These are phyloP conservation scores for Psilocybe mexicana DNA, from an alignment of 1,284 basidiomycete species.

Conservation along the genomic window DNA sequence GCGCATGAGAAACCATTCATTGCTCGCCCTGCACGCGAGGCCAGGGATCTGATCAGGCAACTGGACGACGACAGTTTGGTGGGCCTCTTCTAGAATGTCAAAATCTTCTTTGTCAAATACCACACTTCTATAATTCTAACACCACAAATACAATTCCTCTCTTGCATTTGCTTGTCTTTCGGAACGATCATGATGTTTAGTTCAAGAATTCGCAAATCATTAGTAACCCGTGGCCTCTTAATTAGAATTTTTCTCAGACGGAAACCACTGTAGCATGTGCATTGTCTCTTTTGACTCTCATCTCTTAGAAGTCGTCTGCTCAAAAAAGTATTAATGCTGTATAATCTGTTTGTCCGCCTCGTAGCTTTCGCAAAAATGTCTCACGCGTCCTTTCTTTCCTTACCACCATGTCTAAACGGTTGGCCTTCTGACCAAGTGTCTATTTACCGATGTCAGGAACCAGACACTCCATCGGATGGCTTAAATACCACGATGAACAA, in stretches of 20 bases:
- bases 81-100: slow-evolving; percentile 31
- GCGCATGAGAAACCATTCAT: slow-evolving; percentile 75
- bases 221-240: no score
- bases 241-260: not conserved
- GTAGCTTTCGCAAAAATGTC: not conserved
- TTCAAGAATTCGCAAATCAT: not conserved
- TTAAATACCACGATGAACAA: slow-evolving; percentile 3
- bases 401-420: not conserved
- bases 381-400: slow-evolving; percentile 9
- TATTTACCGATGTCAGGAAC: not conserved
- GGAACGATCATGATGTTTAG: no score
- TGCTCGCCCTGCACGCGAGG: slow-evolving; percentile 82
- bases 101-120: not conserved
- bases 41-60: slow-evolving; percentile 70
- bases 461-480: not conserved
- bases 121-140: not conserved
- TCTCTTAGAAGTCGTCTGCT: not conserved
- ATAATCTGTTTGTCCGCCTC: not conserved
- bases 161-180: not conserved
- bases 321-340: not conserved
- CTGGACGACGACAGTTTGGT: slow-evolving; percentile 37
- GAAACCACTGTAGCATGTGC: not conserved
- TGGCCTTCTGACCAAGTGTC: slow-evolving; percentile 1
- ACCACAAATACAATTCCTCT: not conserved
- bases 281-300: not conserved